Base-by-base conservation (phyloP, 345 rosid species). In the Citrus trifoliata region DNA sequence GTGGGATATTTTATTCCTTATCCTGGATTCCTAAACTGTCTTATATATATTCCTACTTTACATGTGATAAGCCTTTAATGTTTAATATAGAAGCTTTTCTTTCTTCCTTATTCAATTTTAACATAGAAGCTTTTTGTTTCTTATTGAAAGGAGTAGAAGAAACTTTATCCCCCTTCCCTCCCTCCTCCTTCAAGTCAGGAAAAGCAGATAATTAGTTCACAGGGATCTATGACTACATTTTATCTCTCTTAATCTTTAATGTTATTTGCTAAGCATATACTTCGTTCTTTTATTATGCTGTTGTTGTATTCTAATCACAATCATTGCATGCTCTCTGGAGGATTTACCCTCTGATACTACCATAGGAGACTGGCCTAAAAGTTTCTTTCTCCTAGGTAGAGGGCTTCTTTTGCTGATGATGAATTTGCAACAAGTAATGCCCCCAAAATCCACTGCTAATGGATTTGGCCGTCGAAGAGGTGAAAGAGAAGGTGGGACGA, bases 381-480 rank as follows among this genome's bases (percentile, higher is more conserved):
- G 64, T 74, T 46, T 68, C 14, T 81, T 77, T 77, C 16, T 73
- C 64, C 48, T 67, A 56, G 32, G 55, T 73, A 22, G 27, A 78
- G 73, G 73, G 76, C 28, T 14, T 76, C 37, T 70, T 80, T 65
- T 81, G 80, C 72, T 79, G 73, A 81, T 71, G 71, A 89, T 88
- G 93, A 89, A 72, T 85, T 62, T 78, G 76, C 95, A 86, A 88
- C 93, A 85, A 87, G 79, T 42, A 79, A 51, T 66, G 48, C 91
- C 82, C 74, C 78, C 91, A 19, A 90, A 78, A 80, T 58, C 90
- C 75, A 80, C 89, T 73, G 76, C 89, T 68, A 95, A 93, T 85
- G 98, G 98, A 79, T 80, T 80, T 86, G 86, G 85, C 42, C 91
- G 85, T 72, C 86, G 87, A 71, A 91, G 88, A 84, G 85, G 66